Evolutionary conservation across 768 basidiomycete species (phyloP).

Genomic region (Mycena kentingensis): DNA sequence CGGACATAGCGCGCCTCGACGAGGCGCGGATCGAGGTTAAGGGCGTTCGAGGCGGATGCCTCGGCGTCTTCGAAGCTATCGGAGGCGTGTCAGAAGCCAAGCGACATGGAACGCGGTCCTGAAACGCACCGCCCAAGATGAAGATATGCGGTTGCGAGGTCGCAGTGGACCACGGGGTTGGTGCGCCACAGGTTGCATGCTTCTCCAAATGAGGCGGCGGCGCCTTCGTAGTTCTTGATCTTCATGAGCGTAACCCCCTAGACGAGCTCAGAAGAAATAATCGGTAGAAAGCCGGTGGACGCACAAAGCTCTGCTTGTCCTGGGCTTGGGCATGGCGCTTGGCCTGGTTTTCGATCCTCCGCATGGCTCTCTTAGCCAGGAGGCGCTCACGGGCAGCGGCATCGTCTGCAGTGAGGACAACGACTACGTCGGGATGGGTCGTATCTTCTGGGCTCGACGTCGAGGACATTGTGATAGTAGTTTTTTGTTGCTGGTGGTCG

Average conservation of each 20-base stretch:
- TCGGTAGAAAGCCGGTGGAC: neutral
- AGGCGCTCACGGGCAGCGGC: no score
- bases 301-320: no score
- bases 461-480: no score
- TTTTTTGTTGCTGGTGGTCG: no score
- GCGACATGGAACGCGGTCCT: neutral
- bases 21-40: slow-evolving; percentile 20
- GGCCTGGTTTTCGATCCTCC: no score
- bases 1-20: slow-evolving; percentile 22
- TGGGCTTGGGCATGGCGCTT: no score
- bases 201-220: slow-evolving; percentile 12
- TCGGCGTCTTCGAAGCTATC: slow-evolving; percentile 19
- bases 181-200: slow-evolving; percentile 17
- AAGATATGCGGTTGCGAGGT: slow-evolving; percentile 22
- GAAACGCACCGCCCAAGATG: slow-evolving; percentile 19
- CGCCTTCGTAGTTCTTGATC: slow-evolving; percentile 20
- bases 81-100: neutral
- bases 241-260: slow-evolving; percentile 21
- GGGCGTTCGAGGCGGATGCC: slow-evolving; percentile 10
- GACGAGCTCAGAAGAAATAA: no score
- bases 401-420: no score
- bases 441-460: no score
- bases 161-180: slow-evolving; percentile 19
- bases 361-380: no score
- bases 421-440: no score